Base-by-base conservation (phyloP, 2,329 filamentous ascomycete genomes). In the Stylonectria norvegica region DNA sequence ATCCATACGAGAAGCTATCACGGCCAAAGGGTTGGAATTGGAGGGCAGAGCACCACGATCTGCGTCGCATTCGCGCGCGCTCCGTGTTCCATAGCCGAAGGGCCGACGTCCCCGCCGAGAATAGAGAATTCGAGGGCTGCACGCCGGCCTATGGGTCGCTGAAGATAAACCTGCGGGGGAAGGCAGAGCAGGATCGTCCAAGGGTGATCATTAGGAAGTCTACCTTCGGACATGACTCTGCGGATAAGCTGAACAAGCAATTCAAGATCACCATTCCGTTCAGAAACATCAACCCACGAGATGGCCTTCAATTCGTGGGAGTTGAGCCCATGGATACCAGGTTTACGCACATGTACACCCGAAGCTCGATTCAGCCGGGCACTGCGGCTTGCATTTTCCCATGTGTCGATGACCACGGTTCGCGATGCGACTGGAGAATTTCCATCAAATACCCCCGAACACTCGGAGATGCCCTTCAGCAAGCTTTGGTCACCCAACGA, bases 321-420 rank as follows among this genome's bases (percentile, higher is more conserved):
- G 78, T 93, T 25, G 82, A 89, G 31, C 81, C 83, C 41, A 79
- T 83, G 36, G 91, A 96, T 60, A 73, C 74, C 40, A 79, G 90
- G 46, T 98, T 90, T 62, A 89, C 93, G 0, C 91, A 98, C 67
- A 83, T 87, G 34, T 98, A 95, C 63, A 95, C 91, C 1, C 84
- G 83, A 28, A 89, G 91, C 57, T 86, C 84, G 2, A 71, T 85
- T 29, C 83, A 86, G 46, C 81, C 89, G 0, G 89, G 90, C 20
- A 83, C 81, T 14, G 83, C 89, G 1, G 91, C 83, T 33, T 90
- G 85, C 53, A 80, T 97, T 18, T 98, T 98, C 56, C 93, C 93
- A 1, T 97, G 93, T 61, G 76, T 97, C 37, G 93, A 98, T 60
- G 86, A 95, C 59, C 79, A 85, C 17, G 81, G 82, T 22, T 83